Conservation (phyloP, 768 basidiomycete species). For the Tylopilus felleus region DNA sequence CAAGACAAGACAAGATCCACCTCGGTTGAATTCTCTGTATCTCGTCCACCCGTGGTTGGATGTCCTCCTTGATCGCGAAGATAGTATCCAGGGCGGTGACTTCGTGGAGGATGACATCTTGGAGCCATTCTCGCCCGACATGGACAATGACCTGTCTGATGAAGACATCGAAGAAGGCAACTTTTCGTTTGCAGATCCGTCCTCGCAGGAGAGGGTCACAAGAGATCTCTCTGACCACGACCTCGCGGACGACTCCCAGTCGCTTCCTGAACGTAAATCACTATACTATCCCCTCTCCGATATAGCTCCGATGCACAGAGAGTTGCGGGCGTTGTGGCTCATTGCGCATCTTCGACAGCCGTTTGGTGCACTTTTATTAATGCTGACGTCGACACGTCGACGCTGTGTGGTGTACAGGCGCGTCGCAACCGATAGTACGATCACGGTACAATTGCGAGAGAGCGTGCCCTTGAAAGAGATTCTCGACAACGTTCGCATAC, state of each 20-base stretch:
- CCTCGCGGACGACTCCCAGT: neutral
- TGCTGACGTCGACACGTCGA: neutral
- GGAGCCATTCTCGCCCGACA: neutral
- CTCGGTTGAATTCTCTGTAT: neutral
- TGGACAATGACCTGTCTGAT: neutral
- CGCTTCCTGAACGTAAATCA: neutral
- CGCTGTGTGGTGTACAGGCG: neutral
- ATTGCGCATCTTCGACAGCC: neutral
- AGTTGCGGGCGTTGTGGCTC: neutral
- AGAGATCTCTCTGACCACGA: neutral
- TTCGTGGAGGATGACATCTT: neutral
- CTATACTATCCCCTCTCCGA: neutral
- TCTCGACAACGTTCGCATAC: neutral
- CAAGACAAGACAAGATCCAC: neutral
- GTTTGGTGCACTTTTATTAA: neutral
- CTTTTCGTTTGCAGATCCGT: too few relatives aligned
- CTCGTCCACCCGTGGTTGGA: neutral
- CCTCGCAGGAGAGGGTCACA: too few relatives aligned
- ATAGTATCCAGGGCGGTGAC: neutral
- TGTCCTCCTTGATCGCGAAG: neutral
- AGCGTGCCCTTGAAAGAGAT: neutral
- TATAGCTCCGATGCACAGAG: neutral
- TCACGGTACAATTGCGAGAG: neutral
- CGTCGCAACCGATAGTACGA: neutral
- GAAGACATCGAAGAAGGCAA: neutral